A percentile compares a stretch with the other conserved stretches of the same genome.
phyloP scores from a whole-genome alignment of 257 asterid species.

The Vinca minor region DNA sequence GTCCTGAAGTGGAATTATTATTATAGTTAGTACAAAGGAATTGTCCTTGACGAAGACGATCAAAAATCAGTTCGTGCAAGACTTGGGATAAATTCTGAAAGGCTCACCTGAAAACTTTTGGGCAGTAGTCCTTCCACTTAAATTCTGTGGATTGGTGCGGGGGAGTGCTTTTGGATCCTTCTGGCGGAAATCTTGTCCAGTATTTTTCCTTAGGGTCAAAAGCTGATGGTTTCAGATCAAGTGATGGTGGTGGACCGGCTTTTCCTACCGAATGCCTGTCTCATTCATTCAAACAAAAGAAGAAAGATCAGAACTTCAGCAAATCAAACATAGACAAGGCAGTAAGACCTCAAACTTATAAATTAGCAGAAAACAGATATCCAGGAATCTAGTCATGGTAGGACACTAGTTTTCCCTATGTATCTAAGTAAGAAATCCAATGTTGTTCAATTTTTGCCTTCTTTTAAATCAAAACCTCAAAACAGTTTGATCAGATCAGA shows the following conservation, averaged over 20 bases:
- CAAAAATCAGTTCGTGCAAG: not conserved
- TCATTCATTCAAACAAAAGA: slow-evolving; percentile 2
- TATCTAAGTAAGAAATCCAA: not conserved
- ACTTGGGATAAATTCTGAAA: not conserved
- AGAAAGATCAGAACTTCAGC: not conserved
- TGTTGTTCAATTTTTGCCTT: no score
- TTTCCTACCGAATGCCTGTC: slow-evolving; percentile 86
- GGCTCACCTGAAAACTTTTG: slow-evolving; percentile 79
- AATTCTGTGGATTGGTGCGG: slow-evolving; percentile 79
- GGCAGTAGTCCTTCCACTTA: slow-evolving; percentile 95
- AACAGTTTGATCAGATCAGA: not conserved
- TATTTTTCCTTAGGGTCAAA: slow-evolving; percentile 85
- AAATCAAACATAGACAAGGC: not conserved
- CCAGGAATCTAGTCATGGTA: not conserved
- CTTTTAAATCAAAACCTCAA: not conserved
- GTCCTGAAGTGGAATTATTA: slow-evolving; percentile 34
- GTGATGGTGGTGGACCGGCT: slow-evolving; percentile 78
- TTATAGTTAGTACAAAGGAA: not conserved
- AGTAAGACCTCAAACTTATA: not conserved
- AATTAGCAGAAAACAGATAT: not conserved
- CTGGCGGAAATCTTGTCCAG: slow-evolving; percentile 92
- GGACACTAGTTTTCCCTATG: not conserved
- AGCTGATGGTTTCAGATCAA: slow-evolving; percentile 75
- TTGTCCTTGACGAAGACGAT: not conserved
- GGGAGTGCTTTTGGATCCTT: slow-evolving; percentile 85